Conservation (phyloP, 495 filamentous ascomycete genomes). For the Aspergillus baeticus region DNA sequence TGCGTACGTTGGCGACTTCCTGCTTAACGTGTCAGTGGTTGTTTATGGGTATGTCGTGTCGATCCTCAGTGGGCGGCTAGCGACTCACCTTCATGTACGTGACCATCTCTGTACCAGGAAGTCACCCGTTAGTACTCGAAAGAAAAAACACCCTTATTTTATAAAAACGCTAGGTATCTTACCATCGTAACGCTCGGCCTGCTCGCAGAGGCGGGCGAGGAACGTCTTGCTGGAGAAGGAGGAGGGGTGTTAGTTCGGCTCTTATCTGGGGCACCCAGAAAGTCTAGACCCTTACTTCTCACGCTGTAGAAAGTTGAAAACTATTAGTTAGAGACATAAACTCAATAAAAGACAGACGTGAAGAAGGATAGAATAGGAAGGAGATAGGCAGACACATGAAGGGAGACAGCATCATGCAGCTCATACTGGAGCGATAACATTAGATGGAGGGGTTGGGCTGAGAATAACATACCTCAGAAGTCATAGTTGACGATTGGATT, state of each 20-base stretch:
- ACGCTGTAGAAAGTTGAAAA: conserved; percentile 56
- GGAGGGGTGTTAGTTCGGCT: conserved; percentile 34
- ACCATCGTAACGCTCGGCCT: conserved; percentile 99
- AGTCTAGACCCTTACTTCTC: conserved; percentile 66
- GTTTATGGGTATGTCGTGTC: conserved; percentile 15
- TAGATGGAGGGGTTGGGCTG: conserved; percentile 39
- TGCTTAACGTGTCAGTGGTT: conserved; percentile 44
- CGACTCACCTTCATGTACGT: conserved; percentile 94
- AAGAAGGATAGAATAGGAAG: conserved; percentile 21
- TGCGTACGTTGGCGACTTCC: conserved; percentile 93
- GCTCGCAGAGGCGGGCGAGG: conserved; percentile 99
- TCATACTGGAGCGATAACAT: conserved; percentile 13
- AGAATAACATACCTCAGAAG: conserved; percentile 48
- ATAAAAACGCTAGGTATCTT: conserved; percentile 35
- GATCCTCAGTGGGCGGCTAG: neutral
- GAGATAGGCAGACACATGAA: neutral
- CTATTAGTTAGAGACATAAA: conserved; percentile 19
- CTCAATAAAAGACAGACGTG: conserved; percentile 11
- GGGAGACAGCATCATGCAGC: conserved; percentile 1
- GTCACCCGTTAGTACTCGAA: conserved; percentile 24
- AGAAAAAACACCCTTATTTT: neutral
- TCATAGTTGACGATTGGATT: conserved; percentile 33
- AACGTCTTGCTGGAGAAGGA: conserved; percentile 88
- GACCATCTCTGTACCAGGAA: conserved; percentile 78
- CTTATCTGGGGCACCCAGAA: conserved; percentile 21